phyloP scores from a whole-genome alignment of 78 protist species.

The Dictyostelium firmibasis region DNA sequence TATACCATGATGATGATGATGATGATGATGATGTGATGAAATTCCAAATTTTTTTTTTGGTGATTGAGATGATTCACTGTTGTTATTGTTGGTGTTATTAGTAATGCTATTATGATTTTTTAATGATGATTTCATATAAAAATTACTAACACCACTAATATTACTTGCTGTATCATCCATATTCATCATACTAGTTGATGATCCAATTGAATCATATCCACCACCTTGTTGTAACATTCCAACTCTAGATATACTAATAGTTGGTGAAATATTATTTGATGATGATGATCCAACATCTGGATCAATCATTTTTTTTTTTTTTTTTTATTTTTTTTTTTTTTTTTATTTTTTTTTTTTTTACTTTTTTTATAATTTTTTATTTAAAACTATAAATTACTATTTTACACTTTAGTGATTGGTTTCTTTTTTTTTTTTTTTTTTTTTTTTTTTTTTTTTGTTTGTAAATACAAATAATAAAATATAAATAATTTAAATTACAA shows the following conservation, averaged over 20 bases:
- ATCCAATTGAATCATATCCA: background rate
- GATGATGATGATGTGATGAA: background rate
- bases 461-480: too few relatives aligned
- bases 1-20: background rate
- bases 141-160: slow-evolving; percentile 10
- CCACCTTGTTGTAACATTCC: background rate
- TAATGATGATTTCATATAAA: background rate
- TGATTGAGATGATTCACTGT: background rate
- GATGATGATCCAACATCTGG: background rate
- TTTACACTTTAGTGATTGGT: background rate
- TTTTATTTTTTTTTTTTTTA: too few relatives aligned
- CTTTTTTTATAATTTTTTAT: background rate
- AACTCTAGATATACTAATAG: background rate
- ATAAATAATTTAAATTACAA: background rate
- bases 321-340: background rate
- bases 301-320: background rate
- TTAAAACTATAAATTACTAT: too few relatives aligned
- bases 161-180: slow-evolving; percentile 13
- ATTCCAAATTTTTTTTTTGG: slow-evolving; percentile 5
- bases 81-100: background rate
- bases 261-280: background rate
- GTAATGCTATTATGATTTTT: background rate
- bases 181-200: background rate
- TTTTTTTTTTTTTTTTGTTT: background rate
- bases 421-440: background rate